phyloP scores from a whole-genome alignment of 306 rosid genomes.

The Quercus dentata region DNA sequence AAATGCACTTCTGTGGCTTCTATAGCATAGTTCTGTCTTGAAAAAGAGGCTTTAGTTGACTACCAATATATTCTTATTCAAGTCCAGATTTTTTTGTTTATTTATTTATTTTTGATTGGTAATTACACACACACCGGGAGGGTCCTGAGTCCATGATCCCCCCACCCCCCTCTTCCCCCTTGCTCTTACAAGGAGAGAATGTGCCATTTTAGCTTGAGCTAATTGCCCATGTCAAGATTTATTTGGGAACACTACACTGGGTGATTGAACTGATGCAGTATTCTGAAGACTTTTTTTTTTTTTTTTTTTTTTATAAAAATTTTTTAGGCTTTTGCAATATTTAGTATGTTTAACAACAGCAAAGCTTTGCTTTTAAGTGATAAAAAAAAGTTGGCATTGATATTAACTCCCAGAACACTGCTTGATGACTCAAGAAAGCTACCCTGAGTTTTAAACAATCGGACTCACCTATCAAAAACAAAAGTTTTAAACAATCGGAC shows the following conservation, averaged over 20 bases:
- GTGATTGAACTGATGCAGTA: neutral
- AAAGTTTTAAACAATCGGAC: neutral
- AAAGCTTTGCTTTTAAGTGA: neutral
- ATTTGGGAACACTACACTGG: constrained; percentile 11
- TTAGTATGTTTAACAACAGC: neutral
- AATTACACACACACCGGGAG: too few relatives aligned
- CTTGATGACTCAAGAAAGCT: neutral
- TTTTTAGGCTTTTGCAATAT: neutral
- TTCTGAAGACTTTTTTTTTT: neutral
- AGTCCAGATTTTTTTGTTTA: neutral
- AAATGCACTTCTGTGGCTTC: neutral
- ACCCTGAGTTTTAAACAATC: neutral
- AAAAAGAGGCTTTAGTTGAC: neutral
- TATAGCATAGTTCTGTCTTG: neutral
- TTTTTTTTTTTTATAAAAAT: too few relatives aligned
- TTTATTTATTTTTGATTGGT: neutral
- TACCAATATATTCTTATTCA: neutral
- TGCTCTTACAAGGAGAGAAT: too few relatives aligned
- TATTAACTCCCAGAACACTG: neutral
- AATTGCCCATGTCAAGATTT: neutral
- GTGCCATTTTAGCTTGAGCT: too few relatives aligned
- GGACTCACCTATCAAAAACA: too few relatives aligned
- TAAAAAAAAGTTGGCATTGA: neutral
- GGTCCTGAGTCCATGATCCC: too few relatives aligned
- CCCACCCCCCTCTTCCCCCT: too few relatives aligned